phyloP scores from a whole-genome alignment of 1,284 basidiomycete species.

The Ustilago cynodontis region DNA sequence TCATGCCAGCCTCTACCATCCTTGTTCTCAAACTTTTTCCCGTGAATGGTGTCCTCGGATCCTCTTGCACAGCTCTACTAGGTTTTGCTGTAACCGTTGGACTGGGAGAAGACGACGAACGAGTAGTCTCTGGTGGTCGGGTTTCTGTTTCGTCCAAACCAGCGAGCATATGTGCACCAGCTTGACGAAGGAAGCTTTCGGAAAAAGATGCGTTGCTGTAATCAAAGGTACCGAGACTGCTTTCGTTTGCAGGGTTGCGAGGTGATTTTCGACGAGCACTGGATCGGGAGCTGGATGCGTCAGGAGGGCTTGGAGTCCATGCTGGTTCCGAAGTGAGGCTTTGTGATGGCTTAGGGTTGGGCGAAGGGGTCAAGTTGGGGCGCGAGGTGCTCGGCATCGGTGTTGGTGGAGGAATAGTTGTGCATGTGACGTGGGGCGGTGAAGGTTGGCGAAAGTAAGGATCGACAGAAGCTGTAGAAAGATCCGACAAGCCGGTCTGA shows the following conservation, averaged over 20 bases:
- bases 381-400: neutral
- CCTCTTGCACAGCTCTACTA: conserved; percentile 11
- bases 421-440: conserved; percentile 6
- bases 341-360: neutral
- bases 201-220: conserved; percentile 60
- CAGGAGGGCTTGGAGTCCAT: conserved; percentile 43
- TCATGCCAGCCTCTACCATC: conserved; percentile 38
- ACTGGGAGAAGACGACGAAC: conserved; percentile 24
- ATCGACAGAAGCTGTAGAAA: conserved; percentile 31
- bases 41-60: conserved; percentile 34
- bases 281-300: conserved; percentile 29
- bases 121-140: neutral
- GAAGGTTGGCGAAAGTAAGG: conserved; percentile 15
- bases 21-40: conserved; percentile 37
- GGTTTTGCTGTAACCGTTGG: conserved; percentile 37
- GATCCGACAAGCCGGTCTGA: conserved; percentile 41
- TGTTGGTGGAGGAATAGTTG: neutral
- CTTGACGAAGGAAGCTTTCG: conserved; percentile 62
- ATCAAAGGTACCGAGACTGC: conserved; percentile 43
- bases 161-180: conserved; percentile 55
- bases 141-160: conserved; percentile 43
- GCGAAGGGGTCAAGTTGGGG: conserved; percentile 2
- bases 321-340: neutral
- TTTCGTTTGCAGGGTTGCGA: conserved; percentile 27
- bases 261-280: conserved; percentile 8